Conservation (phyloP, 176 grass and related monocot species). For the Pontederia paniculata region DNA sequence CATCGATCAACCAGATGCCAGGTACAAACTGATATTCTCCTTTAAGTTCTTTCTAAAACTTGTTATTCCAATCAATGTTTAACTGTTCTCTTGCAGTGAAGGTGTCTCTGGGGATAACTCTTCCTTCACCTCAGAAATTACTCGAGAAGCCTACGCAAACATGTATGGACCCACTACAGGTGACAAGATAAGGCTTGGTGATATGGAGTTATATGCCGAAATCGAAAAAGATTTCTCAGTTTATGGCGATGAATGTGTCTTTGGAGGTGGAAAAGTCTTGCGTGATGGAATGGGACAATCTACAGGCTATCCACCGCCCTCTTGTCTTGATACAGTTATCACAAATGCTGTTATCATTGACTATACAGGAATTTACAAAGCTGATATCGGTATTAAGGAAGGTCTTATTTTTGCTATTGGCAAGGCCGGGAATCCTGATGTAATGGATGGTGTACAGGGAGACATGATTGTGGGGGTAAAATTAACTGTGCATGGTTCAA, state of each 20-base stretch:
- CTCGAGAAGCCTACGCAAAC: conserved; percentile 77
- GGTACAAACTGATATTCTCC: conserved; percentile 24
- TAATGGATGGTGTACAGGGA: conserved; percentile 67
- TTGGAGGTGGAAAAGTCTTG: conserved; percentile 93
- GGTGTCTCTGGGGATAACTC: conserved; percentile 56
- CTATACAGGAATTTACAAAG: conserved; percentile 95
- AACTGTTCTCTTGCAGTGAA: conserved; percentile 49
- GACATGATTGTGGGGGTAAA: conserved; percentile 98
- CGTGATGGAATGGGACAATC: conserved; percentile 94
- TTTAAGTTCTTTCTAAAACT: neutral
- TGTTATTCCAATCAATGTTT: conserved; percentile 8
- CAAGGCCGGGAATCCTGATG: conserved; percentile 93
- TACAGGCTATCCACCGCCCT: conserved; percentile 35
- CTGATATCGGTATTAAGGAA: conserved; percentile 89
- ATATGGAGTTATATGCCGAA: conserved; percentile 81
- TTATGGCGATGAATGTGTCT: conserved; percentile 95
- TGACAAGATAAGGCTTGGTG: conserved; percentile 92
- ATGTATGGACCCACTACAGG: conserved; percentile 94
- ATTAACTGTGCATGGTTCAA: neutral
- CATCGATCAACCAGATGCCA: conserved; percentile 55
- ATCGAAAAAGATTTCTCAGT: conserved; percentile 80
- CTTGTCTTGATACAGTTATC: conserved; percentile 75
- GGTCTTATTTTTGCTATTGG: conserved; percentile 59
- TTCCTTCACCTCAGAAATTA: conserved; percentile 36
- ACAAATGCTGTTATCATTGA: conserved; percentile 95